A percentile compares a stretch with the other conserved stretches of the same genome.
phyloP scores from a whole-genome alignment of 805 yeast genomes.

The Suhomyces prunicola region DNA sequence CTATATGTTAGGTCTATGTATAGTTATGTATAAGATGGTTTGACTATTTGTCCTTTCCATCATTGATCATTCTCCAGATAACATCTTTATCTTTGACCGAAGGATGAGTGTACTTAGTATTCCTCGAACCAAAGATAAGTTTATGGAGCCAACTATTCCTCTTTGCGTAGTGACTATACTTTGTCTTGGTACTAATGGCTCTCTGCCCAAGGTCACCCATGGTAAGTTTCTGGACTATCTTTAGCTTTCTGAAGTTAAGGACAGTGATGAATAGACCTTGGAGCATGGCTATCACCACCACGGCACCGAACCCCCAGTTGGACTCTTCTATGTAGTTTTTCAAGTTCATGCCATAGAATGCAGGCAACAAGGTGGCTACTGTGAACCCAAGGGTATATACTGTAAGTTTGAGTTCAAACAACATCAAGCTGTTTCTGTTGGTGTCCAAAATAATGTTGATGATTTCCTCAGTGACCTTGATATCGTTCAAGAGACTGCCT shows the following conservation, averaged over 20 bases:
- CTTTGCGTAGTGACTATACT: neutral
- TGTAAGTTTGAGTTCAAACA: constrained; percentile 77
- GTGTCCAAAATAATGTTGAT: constrained; percentile 89
- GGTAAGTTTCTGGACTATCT: constrained; percentile 63
- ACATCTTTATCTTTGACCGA: constrained; percentile 36
- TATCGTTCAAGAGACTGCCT: constrained; percentile 76
- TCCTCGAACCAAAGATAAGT: constrained; percentile 26
- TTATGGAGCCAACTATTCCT: constrained; percentile 17
- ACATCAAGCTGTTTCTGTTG: constrained; percentile 84
- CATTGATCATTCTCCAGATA: constrained; percentile 45
- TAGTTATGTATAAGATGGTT: neutral
- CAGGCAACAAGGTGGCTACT: constrained; percentile 80
- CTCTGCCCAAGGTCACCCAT: constrained; percentile 26
- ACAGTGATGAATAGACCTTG: constrained; percentile 55
- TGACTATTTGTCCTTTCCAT: constrained; percentile 19
- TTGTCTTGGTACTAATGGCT: constrained; percentile 13
- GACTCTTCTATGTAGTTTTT: constrained; percentile 76
- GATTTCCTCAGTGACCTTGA: constrained; percentile 88
- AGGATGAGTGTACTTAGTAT: constrained; percentile 28
- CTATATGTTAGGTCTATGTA: neutral
- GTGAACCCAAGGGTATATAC: constrained; percentile 84
- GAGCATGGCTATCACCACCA: constrained; percentile 49
- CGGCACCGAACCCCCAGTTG: constrained; percentile 56
- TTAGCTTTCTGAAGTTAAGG: constrained; percentile 53
- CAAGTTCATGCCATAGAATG: constrained; percentile 85